phyloP scores from a whole-genome alignment of 805 yeast genomes.

The Starmerella khaoyaiensis region DNA sequence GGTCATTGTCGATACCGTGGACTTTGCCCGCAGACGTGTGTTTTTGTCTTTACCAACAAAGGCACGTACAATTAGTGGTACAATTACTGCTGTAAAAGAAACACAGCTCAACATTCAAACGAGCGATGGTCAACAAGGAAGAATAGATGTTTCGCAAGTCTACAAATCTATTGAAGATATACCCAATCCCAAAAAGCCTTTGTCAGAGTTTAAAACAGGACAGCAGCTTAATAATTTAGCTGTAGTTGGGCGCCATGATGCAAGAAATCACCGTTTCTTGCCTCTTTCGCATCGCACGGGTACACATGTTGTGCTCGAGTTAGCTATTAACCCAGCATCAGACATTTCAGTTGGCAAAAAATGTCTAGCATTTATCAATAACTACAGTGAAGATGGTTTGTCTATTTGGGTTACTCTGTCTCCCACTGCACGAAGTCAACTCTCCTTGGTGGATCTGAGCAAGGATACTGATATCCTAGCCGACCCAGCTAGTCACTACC shows the following conservation, averaged over 20 bases:
- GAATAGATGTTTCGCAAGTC: conserved; percentile 63
- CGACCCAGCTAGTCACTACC: conserved; percentile 44
- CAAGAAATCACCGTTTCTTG: conserved; percentile 50
- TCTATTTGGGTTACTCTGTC: conserved; percentile 56
- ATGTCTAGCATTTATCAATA: conserved; percentile 52
- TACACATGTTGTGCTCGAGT: conserved; percentile 48
- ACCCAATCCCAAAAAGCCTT: conserved; percentile 44
- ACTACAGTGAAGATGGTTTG: conserved; percentile 37
- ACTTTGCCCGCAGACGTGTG: conserved; percentile 58
- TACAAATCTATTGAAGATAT: conserved; percentile 45
- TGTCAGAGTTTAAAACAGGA: conserved; percentile 45
- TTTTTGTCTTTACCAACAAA: conserved; percentile 27
- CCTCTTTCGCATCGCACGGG: conserved; percentile 50
- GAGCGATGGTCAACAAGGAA: conserved; percentile 63
- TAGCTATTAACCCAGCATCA: conserved; percentile 40
- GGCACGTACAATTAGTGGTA: conserved; percentile 22
- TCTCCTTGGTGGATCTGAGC: conserved; percentile 51
- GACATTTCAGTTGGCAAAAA: conserved; percentile 38
- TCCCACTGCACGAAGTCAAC: conserved; percentile 53
- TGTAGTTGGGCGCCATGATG: conserved; percentile 66
- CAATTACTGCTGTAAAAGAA: conserved; percentile 48
- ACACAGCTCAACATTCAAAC: conserved; percentile 63
- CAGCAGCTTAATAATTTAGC: conserved; percentile 42
- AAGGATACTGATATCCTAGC: conserved; percentile 37
- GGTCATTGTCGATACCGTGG: conserved; percentile 46